Percentiles rank a stretch among this genome's conserved stretches.
These are phyloP conservation scores for Brassica juncea DNA, from an alignment of 345 rosid species.

Conservation along the genomic window DNA sequence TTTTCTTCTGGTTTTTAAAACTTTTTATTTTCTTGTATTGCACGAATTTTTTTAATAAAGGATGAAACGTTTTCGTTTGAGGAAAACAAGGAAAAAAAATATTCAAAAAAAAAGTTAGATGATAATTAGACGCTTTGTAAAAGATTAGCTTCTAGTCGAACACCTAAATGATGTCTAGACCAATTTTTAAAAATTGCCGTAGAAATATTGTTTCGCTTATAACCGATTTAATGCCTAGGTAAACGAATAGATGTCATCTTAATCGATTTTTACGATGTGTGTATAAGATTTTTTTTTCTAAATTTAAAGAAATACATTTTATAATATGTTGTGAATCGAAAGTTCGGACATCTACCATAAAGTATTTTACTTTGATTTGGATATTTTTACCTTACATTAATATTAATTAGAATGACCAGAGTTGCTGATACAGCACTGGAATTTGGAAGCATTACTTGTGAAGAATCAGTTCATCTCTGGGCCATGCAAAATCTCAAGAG, in stretches of 20 bases:
- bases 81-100: neutral
- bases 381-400: no score
- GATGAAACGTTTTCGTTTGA: neutral
- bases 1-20: no score
- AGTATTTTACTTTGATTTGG: no score
- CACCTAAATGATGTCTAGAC: neutral
- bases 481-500: neutral
- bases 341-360: no score
- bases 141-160: neutral
- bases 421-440: no score
- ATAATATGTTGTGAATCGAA: no score
- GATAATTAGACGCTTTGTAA: neutral
- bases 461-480: slow-evolving; percentile 12
- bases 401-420: no score
- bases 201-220: neutral
- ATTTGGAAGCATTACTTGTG: slow-evolving; percentile 18
- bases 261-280: no score
- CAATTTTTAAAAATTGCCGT: neutral
- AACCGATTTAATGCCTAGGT: neutral
- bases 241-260: neutral
- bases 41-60: no score
- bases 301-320: no score
- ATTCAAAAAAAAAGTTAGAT: neutral
- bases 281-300: no score
- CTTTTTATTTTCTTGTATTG: no score